A percentile compares a stretch with the other conserved stretches of the same genome.
These are phyloP conservation scores for Phytophthora ramorum DNA, from an alignment of 352 stramenopile genomes.

Conservation along the genomic window DNA sequence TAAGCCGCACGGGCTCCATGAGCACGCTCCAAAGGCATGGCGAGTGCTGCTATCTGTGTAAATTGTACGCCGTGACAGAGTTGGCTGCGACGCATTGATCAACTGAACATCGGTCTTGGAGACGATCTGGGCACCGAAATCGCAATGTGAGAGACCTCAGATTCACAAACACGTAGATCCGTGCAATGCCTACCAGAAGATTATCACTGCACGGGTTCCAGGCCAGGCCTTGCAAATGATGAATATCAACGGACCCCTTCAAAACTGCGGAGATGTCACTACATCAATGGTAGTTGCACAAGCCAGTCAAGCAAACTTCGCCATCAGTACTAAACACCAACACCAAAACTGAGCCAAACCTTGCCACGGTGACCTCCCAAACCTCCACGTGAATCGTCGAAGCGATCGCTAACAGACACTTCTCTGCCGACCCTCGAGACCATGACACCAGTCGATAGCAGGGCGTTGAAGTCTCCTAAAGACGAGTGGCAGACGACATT, in stretches of 20 bases:
- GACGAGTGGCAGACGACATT: neutral
- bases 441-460: constrained; percentile 36
- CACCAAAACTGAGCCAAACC: constrained; percentile 16
- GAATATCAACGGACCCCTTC: constrained; percentile 17
- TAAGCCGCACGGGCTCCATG: constrained; percentile 56
- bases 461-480: neutral
- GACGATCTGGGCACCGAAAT: constrained; percentile 34
- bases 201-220: constrained; percentile 46
- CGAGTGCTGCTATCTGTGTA: constrained; percentile 7
- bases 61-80: constrained; percentile 25
- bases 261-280: constrained; percentile 22
- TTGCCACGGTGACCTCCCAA: constrained; percentile 40
- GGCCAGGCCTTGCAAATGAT: constrained; percentile 33
- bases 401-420: constrained; percentile 41
- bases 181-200: constrained; percentile 37
- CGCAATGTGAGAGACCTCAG: neutral
- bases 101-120: constrained; percentile 40
- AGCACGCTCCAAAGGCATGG: constrained; percentile 34
- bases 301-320: neutral
- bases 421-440: constrained; percentile 29
- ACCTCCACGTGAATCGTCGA: constrained; percentile 34
- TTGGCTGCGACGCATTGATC: constrained; percentile 23
- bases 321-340: neutral
- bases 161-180: neutral
- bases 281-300: neutral